A percentile compares a stretch with the other conserved stretches of the same genome.
phyloP scores from a whole-genome alignment of 2,329 filamentous ascomycete genomes.

The Fusarium sp. region DNA sequence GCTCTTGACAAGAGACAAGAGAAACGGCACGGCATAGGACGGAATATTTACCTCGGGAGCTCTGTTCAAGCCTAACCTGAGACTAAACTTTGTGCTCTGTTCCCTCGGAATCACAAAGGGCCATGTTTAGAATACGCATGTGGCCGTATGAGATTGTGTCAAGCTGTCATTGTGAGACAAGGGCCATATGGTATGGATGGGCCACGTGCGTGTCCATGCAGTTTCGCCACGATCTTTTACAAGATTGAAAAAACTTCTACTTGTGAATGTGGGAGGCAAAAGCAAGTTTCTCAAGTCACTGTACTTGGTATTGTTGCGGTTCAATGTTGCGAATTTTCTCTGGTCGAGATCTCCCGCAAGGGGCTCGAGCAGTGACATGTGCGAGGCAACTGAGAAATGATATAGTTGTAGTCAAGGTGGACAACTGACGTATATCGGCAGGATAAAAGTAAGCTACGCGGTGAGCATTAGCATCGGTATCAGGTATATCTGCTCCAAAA shows the following conservation, averaged over 20 bases:
- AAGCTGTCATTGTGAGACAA: conserved; percentile 24
- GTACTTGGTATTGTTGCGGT: conserved; percentile 18
- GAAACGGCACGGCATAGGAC: conserved; percentile 3
- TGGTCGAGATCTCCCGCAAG: conserved; percentile 14
- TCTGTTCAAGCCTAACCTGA: not conserved
- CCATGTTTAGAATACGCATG: conserved; percentile 18
- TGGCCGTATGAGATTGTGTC: conserved; percentile 24
- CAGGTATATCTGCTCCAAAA: not conserved
- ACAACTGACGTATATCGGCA: conserved; percentile 15
- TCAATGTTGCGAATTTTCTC: conserved; percentile 12
- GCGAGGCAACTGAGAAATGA: conserved; percentile 4
- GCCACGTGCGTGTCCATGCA: conserved; percentile 17
- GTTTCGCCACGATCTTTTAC: conserved; percentile 14
- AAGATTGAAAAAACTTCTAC: conserved; percentile 2
- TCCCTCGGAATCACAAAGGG: not conserved
- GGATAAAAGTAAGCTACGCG: not conserved
- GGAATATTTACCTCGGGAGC: not conserved
- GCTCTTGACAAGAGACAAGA: not conserved
- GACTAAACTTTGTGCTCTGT: conserved; percentile 9
- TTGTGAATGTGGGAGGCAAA: conserved; percentile 2
- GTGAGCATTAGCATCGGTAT: not conserved
- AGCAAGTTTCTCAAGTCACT: conserved; percentile 1
- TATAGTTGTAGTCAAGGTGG: conserved; percentile 12
- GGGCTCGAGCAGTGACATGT: conserved; percentile 16
- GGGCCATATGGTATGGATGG: not conserved